These are phyloP conservation scores for Alternaria dauci DNA, from an alignment of 2,329 filamentous ascomycete species.

Conservation along the genomic window DNA sequence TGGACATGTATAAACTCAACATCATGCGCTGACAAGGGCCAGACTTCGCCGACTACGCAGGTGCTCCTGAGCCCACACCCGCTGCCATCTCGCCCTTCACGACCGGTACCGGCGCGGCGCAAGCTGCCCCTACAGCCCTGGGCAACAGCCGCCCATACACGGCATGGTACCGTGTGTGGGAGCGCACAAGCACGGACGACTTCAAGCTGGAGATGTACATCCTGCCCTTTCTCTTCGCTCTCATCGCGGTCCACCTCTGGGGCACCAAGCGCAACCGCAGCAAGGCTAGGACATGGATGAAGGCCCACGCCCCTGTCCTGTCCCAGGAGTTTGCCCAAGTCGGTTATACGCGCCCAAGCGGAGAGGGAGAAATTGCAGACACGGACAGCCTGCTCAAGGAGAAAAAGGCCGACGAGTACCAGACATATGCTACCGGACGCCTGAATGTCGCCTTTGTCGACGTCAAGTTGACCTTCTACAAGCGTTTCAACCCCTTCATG, in stretches of 20 bases:
- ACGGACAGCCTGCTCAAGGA: conserved; percentile 76
- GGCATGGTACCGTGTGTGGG: conserved; percentile 96
- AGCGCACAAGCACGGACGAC: conserved; percentile 82
- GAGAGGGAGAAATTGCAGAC: conserved; percentile 50
- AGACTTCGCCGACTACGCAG: conserved; percentile 97
- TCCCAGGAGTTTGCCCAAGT: conserved; percentile 86
- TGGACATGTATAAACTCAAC: background rate
- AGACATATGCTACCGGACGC: conserved; percentile 87
- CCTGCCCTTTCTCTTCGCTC: conserved; percentile 74
- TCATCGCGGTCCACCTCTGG: conserved; percentile 81
- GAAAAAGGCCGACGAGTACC: conserved; percentile 85
- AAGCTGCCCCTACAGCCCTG: conserved; percentile 52
- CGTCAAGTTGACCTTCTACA: conserved; percentile 79
- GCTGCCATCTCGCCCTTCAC: conserved; percentile 57
- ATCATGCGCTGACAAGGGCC: conserved; percentile 17
- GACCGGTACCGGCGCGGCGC: conserved; percentile 47
- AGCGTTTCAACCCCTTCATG: conserved; percentile 83
- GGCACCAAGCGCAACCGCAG: conserved; percentile 81
- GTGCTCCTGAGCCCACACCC: conserved; percentile 72
- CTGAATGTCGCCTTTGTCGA: conserved; percentile 94
- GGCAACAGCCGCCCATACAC: conserved; percentile 71
- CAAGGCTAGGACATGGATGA: conserved; percentile 82
- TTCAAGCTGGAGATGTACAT: conserved; percentile 90
- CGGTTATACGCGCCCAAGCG: conserved; percentile 67
- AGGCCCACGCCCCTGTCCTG: conserved; percentile 74